Evolutionary conservation across 805 yeast species (phyloP).

Genomic region (Teunomyces barrocoloradensis): DNA sequence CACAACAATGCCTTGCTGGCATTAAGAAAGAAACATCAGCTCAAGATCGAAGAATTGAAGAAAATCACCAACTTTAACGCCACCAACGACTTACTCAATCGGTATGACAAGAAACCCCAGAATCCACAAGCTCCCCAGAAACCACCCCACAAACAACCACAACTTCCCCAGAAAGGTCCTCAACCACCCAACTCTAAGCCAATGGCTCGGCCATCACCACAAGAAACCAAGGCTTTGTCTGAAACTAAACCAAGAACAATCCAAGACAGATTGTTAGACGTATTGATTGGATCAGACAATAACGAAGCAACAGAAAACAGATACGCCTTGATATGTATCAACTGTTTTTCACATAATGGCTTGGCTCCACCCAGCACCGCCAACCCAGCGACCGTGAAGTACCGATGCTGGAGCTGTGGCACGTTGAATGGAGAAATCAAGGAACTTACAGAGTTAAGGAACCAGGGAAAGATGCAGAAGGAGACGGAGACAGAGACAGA

Average conservation of each 20-base stretch:
- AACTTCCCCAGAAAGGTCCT: background rate
- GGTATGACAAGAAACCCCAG: constrained; percentile 37
- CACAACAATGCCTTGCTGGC: constrained; percentile 18
- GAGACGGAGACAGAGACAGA: background rate
- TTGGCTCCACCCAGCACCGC: constrained; percentile 68
- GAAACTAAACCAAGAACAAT: constrained; percentile 16
- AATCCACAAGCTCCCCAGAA: background rate
- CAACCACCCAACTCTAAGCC: constrained; percentile 1
- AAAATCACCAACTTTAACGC: constrained; percentile 69
- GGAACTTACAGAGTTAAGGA: background rate
- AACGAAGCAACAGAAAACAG: constrained; percentile 62
- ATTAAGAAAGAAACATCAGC: constrained; percentile 46
- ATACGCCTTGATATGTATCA: constrained; percentile 67
- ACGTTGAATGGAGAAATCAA: constrained; percentile 27
- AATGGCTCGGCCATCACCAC: background rate
- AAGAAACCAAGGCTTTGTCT: too few relatives aligned
- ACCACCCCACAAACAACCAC: background rate
- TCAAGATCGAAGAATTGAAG: constrained; percentile 65
- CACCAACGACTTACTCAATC: constrained; percentile 68
- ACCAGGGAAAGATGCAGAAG: background rate
- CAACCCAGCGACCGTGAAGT: constrained; percentile 49
- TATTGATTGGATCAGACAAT: constrained; percentile 50
- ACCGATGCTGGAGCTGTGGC: constrained; percentile 68
- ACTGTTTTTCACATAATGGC: constrained; percentile 74
- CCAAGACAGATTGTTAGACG: constrained; percentile 38